A percentile compares a stretch with the other conserved stretches of the same genome.
phyloP scores from a whole-genome alignment of 2,329 filamentous ascomycete genomes.

The Paramyrothecium sp. region DNA sequence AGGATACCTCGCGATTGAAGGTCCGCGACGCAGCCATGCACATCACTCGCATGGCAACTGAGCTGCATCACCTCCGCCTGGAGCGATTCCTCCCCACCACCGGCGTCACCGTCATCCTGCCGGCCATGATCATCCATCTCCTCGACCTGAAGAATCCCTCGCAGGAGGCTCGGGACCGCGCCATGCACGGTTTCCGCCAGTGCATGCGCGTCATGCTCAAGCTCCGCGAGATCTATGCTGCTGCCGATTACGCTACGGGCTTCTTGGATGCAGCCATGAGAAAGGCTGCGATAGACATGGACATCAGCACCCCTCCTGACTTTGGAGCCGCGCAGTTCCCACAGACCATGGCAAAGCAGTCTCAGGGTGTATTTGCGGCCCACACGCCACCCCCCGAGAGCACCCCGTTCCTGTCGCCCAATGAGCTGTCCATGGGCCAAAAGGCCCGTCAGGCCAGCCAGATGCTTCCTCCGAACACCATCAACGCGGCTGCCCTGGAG shows the following conservation, averaged over 20 bases:
- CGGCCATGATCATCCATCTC: conserved; percentile 90
- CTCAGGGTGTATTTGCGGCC: conserved; percentile 31
- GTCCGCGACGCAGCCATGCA: conserved; percentile 82
- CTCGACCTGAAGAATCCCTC: conserved; percentile 87
- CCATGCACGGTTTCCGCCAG: conserved; percentile 78
- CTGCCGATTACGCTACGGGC: conserved; percentile 92
- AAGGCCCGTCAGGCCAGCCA: conserved; percentile 19
- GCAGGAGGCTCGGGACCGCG: conserved; percentile 67
- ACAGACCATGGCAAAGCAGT: conserved; percentile 31
- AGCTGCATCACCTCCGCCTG: conserved; percentile 69
- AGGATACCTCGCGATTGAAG: conserved; percentile 78
- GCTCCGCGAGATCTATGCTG: conserved; percentile 84
- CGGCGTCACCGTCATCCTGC: conserved; percentile 85
- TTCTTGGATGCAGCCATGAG: conserved; percentile 91
- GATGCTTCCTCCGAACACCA: conserved; percentile 34
- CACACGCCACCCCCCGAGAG: conserved; percentile 56
- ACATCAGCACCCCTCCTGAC: conserved; percentile 31
- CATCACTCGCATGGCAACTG: conserved; percentile 80
- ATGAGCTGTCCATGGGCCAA: conserved; percentile 36
- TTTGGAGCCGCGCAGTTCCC: conserved; percentile 10
- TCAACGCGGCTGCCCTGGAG: conserved; percentile 34
- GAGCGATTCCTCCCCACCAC: conserved; percentile 84
- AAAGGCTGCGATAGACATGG: conserved; percentile 77
- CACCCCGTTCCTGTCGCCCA: conserved; percentile 39
- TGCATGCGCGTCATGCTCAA: conserved; percentile 92